Evolutionary conservation across 306 rosid genomes (phyloP), one percentile per base, ranked within the genome.

Genomic region (Ceratonia siliqua): DNA sequence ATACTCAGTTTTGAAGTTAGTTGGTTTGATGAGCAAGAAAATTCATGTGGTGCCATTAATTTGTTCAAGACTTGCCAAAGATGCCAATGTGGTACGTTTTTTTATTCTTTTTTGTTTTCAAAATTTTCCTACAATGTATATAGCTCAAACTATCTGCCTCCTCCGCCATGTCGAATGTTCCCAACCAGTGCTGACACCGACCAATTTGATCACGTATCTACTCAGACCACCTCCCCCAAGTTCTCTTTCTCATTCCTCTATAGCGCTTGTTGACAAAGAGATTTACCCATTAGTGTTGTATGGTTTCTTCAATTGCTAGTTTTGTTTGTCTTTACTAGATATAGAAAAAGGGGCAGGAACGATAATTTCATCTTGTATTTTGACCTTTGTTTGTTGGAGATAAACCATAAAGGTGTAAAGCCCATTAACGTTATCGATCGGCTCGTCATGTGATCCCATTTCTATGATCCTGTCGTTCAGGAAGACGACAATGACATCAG

Each of bases 1-100:
- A 87, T 94, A 6, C 92, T 94, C 53, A 91, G 91, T 3, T 91
- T 94, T 62, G 96, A 94, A 71, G 85, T 94, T 70, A 93, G 98
- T 0, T 94, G 98, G 98, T 94, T 89, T 15, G 97, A 94, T 75
- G 82, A 84, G n/a, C 92, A 89, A 52, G 88, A 91, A 45, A 90
- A 91, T 62, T 87, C 98, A 6, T 87, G 90, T 0, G 93, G 96
- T 49, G 94, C 93, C 8, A 67, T 94, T n/a, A n/a, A n/a, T n/a
- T 84, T 94, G 98, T 71, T 84, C 97, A 5, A 82, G 96, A 75
- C 96, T 94, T 0, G 85, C 90, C 58, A 90, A 87, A 81, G 98
- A 94, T 70, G 97, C 98, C 84, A 94, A 84, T 79, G 89, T 91
- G 95, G 98, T 94, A 88, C 22, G 91, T 78, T 63, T 8, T 30